A percentile compares a stretch with the other conserved stretches of the same genome.
Evolutionary conservation across 1,284 basidiomycete genomes (phyloP).

Genomic region (Athelia psychrophila): DNA sequence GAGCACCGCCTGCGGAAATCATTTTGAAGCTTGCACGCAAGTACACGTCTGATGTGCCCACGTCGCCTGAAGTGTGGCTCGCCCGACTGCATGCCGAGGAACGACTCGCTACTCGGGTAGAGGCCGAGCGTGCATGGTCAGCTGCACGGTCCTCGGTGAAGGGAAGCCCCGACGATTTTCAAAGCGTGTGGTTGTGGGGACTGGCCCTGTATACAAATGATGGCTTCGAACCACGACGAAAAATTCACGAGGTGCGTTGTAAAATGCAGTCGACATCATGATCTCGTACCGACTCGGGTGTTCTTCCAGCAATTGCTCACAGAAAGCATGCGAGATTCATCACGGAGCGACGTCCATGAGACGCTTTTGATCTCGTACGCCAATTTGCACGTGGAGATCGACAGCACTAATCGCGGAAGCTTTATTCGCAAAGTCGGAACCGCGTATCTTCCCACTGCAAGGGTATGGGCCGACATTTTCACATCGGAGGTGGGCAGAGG

Average conservation of each 20-base stretch:
- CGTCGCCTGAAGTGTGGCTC: constrained; percentile 47
- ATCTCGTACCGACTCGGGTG: constrained; percentile 8
- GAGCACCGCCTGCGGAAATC: constrained; percentile 31
- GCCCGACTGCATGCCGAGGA: constrained; percentile 47
- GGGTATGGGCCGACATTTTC: constrained; percentile 44
- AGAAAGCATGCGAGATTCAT: constrained; percentile 45
- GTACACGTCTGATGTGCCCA: constrained; percentile 36
- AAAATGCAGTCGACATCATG: constrained; percentile 4
- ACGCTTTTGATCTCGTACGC: constrained; percentile 44
- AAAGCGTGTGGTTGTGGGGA: constrained; percentile 53
- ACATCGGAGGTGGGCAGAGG: constrained; percentile 24
- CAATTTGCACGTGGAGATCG: constrained; percentile 25
- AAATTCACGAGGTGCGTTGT: constrained; percentile 36
- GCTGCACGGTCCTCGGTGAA: constrained; percentile 37
- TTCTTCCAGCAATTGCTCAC: constrained; percentile 39
- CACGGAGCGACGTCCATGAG: constrained; percentile 42
- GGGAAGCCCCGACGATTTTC: constrained; percentile 27
- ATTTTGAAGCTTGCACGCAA: constrained; percentile 39
- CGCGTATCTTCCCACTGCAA: constrained; percentile 38
- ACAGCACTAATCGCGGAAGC: constrained; percentile 4
- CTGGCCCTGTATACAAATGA: constrained; percentile 24
- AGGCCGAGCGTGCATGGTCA: constrained; percentile 33
- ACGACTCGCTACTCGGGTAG: constrained; percentile 20
- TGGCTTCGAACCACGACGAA: constrained; percentile 17
- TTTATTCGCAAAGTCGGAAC: constrained; percentile 37